phyloP scores from a whole-genome alignment of 2,329 filamentous ascomycete species.

The Fusarium sp. region DNA sequence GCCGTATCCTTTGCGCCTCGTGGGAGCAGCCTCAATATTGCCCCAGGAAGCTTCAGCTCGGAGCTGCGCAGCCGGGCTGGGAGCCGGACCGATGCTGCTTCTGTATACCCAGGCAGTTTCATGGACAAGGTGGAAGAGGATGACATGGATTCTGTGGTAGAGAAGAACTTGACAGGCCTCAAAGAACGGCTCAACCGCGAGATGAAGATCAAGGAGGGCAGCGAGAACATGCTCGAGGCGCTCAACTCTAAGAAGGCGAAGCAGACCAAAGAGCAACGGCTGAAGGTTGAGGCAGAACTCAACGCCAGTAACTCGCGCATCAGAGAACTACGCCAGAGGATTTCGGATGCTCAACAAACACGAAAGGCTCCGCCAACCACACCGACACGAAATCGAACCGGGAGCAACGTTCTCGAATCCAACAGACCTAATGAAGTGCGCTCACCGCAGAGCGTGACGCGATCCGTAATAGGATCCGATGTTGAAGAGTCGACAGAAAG shows the following conservation, averaged over 20 bases:
- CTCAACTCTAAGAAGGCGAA: slow-evolving; percentile 94
- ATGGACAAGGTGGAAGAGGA: slow-evolving; percentile 70
- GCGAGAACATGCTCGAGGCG: slow-evolving; percentile 96
- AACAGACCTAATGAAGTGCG: slow-evolving; percentile 58
- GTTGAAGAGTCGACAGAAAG: slow-evolving; percentile 78
- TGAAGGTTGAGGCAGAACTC: slow-evolving; percentile 84
- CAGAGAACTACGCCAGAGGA: slow-evolving; percentile 66
- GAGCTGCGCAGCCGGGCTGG: slow-evolving; percentile 72
- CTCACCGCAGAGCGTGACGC: slow-evolving; percentile 65
- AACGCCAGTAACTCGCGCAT: slow-evolving; percentile 82
- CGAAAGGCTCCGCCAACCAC: slow-evolving; percentile 58
- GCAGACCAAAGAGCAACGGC: slow-evolving; percentile 85
- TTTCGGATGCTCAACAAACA: slow-evolving; percentile 64
- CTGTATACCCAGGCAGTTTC: slow-evolving; percentile 50
- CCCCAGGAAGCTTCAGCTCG: slow-evolving; percentile 86
- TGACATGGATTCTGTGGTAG: slow-evolving; percentile 62
- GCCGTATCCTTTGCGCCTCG: slow-evolving; percentile 70
- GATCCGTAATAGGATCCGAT: slow-evolving; percentile 66
- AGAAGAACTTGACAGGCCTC: slow-evolving; percentile 77
- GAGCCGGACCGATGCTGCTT: slow-evolving; percentile 49
- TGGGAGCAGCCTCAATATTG: slow-evolving; percentile 72
- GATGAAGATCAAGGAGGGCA: slow-evolving; percentile 96
- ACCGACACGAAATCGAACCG: slow-evolving; percentile 60
- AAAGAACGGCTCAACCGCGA: slow-evolving; percentile 91
- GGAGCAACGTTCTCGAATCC: slow-evolving; percentile 56